Conservation (phyloP, 345 rosid species). For the Sisymbrium altissimum region DNA sequence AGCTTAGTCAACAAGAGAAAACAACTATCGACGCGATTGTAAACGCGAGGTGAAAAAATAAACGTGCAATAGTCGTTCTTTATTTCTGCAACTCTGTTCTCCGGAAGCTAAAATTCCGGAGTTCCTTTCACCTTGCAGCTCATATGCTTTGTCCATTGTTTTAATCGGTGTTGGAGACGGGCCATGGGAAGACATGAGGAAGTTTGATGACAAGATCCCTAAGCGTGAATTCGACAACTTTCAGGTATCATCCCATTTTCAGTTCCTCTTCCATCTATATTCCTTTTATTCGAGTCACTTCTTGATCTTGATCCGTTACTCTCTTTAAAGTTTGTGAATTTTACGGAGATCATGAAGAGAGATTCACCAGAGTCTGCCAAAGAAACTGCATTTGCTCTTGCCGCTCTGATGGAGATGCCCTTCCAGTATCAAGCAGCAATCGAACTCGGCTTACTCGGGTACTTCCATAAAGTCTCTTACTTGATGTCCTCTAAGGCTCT, state of each 20-base stretch:
- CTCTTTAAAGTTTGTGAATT: constrained; percentile 71
- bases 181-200: constrained; percentile 81
- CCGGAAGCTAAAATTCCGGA: background rate
- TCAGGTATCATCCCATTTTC: constrained; percentile 41
- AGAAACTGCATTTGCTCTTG: constrained; percentile 87
- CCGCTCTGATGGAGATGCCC: constrained; percentile 92
- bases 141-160: constrained; percentile 60
- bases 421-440: constrained; percentile 66
- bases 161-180: constrained; percentile 85
- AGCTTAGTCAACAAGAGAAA: constrained; percentile 58
- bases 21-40: constrained; percentile 56
- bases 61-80: background rate
- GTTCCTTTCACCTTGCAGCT: constrained; percentile 30
- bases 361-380: constrained; percentile 40
- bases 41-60: constrained; percentile 48
- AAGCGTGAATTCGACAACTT: constrained; percentile 68
- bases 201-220: constrained; percentile 73
- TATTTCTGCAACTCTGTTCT: background rate
- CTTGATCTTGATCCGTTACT: constrained; percentile 3
- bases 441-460: constrained; percentile 68
- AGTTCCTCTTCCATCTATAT: background rate
- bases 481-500: background rate
- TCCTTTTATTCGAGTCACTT: background rate
- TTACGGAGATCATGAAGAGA: constrained; percentile 66
- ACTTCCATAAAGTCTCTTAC: constrained; percentile 9